These are phyloP conservation scores for Ormosia emarginata DNA, from an alignment of 306 rosid species.

Conservation along the genomic window DNA sequence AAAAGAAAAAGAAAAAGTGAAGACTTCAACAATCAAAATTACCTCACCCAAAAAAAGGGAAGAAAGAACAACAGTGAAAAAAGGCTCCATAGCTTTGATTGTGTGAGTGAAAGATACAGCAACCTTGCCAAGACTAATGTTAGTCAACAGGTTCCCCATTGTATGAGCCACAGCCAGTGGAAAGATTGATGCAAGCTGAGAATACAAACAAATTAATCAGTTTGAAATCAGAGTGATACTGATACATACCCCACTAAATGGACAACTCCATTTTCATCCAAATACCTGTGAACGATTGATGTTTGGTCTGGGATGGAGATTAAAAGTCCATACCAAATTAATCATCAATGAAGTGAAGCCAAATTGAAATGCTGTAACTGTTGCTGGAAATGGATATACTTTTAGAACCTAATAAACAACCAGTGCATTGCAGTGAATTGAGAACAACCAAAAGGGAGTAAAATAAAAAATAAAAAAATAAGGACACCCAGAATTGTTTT, in stretches of 20 bases:
- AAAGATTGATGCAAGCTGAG: constrained; percentile 48
- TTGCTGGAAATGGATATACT: constrained; percentile 89
- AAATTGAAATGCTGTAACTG: constrained; percentile 64
- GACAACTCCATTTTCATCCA: constrained; percentile 1
- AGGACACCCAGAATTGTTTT: constrained; percentile 1
- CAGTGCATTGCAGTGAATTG: constrained; percentile 32
- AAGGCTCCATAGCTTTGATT: constrained; percentile 78
- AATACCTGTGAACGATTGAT: constrained; percentile 55
- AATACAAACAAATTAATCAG: background rate
- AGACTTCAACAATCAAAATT: background rate
- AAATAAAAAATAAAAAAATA: background rate
- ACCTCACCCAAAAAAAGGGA: constrained; percentile 65
- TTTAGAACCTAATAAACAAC: constrained; percentile 66
- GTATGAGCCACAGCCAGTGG: constrained; percentile 72
- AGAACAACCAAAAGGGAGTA: constrained; percentile 24
- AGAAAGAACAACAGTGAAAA: constrained; percentile 69
- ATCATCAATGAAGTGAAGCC: constrained; percentile 51
- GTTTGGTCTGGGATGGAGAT: constrained; percentile 57
- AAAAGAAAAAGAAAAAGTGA: background rate
- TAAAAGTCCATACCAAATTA: constrained; percentile 54
- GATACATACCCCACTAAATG: background rate
- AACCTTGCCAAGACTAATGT: constrained; percentile 68
- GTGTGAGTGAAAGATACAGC: constrained; percentile 88
- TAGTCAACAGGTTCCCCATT: constrained; percentile 68
- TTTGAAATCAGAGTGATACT: background rate